Evolutionary conservation across 148 eudicot genomes (phyloP).

Genomic region (Fagopyrum tataricum): DNA sequence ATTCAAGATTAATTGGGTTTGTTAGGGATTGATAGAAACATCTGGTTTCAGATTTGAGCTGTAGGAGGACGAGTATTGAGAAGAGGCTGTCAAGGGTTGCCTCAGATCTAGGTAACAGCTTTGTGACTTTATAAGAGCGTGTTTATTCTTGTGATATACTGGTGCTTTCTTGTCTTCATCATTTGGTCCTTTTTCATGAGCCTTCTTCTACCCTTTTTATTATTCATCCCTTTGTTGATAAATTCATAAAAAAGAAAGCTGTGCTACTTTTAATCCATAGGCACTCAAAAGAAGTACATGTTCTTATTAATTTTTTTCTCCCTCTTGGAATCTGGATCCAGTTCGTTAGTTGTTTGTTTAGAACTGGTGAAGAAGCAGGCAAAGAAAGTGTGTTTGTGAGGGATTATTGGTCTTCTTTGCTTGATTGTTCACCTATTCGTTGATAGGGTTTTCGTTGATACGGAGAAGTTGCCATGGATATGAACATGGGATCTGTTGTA

Average conservation of each 20-base stretch:
- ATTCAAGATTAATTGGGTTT: constrained; percentile 15
- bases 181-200: constrained; percentile 13
- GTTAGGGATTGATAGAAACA: constrained; percentile 17
- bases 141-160: constrained; percentile 14
- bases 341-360: not conserved
- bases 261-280: constrained; percentile 1
- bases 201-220: constrained; percentile 10
- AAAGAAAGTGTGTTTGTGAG: not conserved
- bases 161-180: constrained; percentile 13
- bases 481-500: constrained; percentile 6
- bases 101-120: constrained; percentile 17
- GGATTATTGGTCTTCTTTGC: constrained; percentile 6
- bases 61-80: not conserved
- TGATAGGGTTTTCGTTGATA: constrained; percentile 5
- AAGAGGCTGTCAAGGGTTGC: constrained; percentile 13
- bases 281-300: constrained; percentile 7
- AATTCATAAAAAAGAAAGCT: constrained; percentile 1
- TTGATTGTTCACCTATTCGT: not conserved
- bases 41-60: constrained; percentile 8
- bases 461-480: not conserved
- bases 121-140: constrained; percentile 14
- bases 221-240: constrained; percentile 6
- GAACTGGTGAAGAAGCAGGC: not conserved
- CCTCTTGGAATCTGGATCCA: constrained; percentile 13
- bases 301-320: constrained; percentile 3